phyloP scores from a whole-genome alignment of 2,329 filamentous ascomycete genomes.

The Penicillium sp. region DNA sequence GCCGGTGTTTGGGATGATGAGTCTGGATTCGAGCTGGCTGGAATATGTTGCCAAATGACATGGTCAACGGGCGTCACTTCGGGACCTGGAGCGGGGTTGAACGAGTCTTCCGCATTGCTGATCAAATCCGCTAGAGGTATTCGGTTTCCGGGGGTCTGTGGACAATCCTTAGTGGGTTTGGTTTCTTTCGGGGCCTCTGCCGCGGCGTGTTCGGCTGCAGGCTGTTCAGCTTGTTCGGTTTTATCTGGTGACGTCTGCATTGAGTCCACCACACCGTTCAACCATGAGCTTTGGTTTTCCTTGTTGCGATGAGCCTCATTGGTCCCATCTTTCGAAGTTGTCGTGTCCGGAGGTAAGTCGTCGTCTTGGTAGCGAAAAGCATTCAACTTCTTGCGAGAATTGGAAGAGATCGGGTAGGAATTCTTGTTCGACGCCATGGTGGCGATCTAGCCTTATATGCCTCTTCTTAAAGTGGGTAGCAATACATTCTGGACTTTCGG shows the following conservation, averaged over 20 bases:
- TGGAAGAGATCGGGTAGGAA: slow-evolving; percentile 47
- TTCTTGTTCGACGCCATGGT: slow-evolving; percentile 27
- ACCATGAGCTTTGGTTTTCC: slow-evolving; percentile 44
- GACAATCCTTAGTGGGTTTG: slow-evolving; percentile 41
- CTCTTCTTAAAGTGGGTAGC: slow-evolving; percentile 19
- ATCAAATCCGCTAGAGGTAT: slow-evolving; percentile 63
- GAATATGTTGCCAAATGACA: slow-evolving; percentile 58
- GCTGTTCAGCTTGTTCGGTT: slow-evolving; percentile 11
- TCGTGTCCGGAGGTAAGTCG: slow-evolving; percentile 15
- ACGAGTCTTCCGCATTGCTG: slow-evolving; percentile 59
- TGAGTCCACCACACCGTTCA: slow-evolving; percentile 34
- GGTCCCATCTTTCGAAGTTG: slow-evolving; percentile 22
- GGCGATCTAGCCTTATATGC: slow-evolving; percentile 17
- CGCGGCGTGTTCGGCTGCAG: slow-evolving; percentile 13
- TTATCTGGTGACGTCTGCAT: slow-evolving; percentile 20
- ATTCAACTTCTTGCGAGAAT: slow-evolving; percentile 57
- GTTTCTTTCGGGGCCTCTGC: slow-evolving; percentile 25
- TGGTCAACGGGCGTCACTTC: slow-evolving; percentile 61
- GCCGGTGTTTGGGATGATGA: slow-evolving; percentile 51
- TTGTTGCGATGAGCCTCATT: slow-evolving; percentile 42
- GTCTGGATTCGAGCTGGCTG: slow-evolving; percentile 41
- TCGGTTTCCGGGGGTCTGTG: slow-evolving; percentile 60
- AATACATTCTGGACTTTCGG: slow-evolving; percentile 26
- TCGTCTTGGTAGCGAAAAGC: slow-evolving; percentile 53
- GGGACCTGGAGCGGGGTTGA: slow-evolving; percentile 48